Conservation (phyloP, 2,329 filamentous ascomycete genomes). For the Colletotrichum siamense region DNA sequence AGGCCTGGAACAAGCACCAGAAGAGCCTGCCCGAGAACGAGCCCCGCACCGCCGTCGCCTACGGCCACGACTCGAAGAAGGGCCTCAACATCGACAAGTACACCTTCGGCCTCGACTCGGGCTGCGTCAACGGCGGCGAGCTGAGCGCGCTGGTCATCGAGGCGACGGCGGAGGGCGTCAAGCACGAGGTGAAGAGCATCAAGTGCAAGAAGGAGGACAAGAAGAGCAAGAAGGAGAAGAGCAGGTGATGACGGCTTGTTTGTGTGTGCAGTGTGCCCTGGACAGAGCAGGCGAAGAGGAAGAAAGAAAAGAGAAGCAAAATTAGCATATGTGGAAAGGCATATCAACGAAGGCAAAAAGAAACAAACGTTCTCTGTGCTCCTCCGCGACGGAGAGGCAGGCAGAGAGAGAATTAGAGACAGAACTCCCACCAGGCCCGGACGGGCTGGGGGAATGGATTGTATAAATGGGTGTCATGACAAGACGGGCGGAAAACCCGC, state of each 20-base stretch:
- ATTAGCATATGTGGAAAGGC: neutral
- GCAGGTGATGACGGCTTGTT: neutral
- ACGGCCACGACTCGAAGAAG: constrained; percentile 82
- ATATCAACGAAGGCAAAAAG: neutral
- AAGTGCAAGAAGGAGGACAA: constrained; percentile 34
- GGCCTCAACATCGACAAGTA: constrained; percentile 69
- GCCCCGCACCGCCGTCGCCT: constrained; percentile 72
- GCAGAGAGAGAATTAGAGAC: neutral
- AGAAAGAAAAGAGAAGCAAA: neutral
- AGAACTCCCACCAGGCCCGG: neutral
- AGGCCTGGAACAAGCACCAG: constrained; percentile 63
- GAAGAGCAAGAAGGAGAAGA: constrained; percentile 20
- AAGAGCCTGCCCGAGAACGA: constrained; percentile 31
- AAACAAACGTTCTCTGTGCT: neutral
- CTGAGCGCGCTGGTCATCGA: constrained; percentile 81
- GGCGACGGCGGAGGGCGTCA: constrained; percentile 39
- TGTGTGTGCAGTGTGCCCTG: neutral
- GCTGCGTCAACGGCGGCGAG: constrained; percentile 77
- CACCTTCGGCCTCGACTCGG: constrained; percentile 85
- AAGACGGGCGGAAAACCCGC: neutral
- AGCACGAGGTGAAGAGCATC: constrained; percentile 45
- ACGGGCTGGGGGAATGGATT: neutral
- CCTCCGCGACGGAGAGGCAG: neutral
- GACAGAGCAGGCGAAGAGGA: neutral
- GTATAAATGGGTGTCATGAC: neutral